phyloP scores from a whole-genome alignment of 331 rosid species.

The Erythrophleum ivorense region DNA sequence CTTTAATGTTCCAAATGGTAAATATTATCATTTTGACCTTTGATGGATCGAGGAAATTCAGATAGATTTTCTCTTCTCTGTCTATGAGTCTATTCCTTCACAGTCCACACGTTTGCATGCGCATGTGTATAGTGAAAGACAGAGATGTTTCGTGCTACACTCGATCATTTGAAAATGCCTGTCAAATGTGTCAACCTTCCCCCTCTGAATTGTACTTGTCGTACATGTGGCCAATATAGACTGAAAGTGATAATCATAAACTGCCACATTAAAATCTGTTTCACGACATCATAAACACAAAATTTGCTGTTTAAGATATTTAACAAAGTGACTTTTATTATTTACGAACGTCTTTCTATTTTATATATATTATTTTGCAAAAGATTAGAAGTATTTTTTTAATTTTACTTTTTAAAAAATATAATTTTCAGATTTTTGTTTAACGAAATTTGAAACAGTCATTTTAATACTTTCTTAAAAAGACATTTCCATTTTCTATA shows the following conservation, averaged over 20 bases:
- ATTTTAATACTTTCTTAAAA: background rate
- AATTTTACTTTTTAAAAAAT: background rate
- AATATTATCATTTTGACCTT: conserved; percentile 25
- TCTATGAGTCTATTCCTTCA: conserved; percentile 7
- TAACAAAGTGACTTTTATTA: background rate
- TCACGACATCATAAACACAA: conserved; percentile 23
- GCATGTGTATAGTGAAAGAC: conserved; percentile 45
- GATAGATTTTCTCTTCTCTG: background rate
- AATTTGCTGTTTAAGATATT: conserved; percentile 3
- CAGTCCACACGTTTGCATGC: conserved; percentile 49
- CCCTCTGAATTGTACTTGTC: conserved; percentile 43
- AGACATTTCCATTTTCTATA: background rate
- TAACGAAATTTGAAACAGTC: background rate
- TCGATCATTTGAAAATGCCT: conserved; percentile 18
- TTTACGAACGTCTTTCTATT: background rate
- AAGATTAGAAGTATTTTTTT: background rate
- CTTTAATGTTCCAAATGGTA: conserved; percentile 38
- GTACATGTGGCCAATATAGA: conserved; percentile 37
- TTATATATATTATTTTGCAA: background rate
- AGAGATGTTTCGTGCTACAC: conserved; percentile 41
- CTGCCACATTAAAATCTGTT: conserved; percentile 33
- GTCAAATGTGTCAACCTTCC: conserved; percentile 19
- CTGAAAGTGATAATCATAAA: conserved; percentile 34
- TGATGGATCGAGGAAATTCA: background rate
- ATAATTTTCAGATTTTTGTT: background rate